Percentiles rank a stretch among this genome's conserved stretches.
Evolutionary conservation across 2,329 filamentous ascomycete species (phyloP).

Genomic region (Pseudonectria foliicola): DNA sequence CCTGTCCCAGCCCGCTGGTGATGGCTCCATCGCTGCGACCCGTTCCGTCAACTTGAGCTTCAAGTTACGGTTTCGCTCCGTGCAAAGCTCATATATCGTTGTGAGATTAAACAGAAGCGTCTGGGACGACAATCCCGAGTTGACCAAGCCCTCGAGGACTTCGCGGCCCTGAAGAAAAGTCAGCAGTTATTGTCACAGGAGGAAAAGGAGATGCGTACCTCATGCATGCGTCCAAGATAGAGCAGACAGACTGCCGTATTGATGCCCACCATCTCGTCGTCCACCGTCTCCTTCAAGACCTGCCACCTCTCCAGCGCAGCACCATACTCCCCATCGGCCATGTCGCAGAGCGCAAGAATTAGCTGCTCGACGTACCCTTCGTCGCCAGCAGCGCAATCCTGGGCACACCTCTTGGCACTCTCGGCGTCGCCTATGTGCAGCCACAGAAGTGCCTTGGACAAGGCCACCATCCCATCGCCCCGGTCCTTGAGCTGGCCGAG

Average conservation of each 20-base stretch:
- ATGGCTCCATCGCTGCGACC: constrained; percentile 53
- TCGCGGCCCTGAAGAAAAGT: constrained; percentile 47
- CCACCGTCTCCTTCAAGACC: constrained; percentile 32
- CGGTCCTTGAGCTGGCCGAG: constrained; percentile 50
- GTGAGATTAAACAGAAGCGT: constrained; percentile 82
- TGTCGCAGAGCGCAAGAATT: constrained; percentile 62
- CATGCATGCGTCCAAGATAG: constrained; percentile 69
- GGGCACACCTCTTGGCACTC: constrained; percentile 53
- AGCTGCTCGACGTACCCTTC: constrained; percentile 36
- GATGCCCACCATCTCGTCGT: constrained; percentile 66
- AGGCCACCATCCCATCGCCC: constrained; percentile 33
- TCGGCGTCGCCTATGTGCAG: constrained; percentile 71
- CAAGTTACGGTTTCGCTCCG: constrained; percentile 61
- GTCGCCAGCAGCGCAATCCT: constrained; percentile 15
- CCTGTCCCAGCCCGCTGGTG: constrained; percentile 60
- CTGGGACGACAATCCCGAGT: constrained; percentile 60
- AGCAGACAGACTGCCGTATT: constrained; percentile 80
- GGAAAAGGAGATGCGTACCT: constrained; percentile 40
- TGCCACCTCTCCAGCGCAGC: constrained; percentile 58
- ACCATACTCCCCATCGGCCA: constrained; percentile 70
- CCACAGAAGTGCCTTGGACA: constrained; percentile 60
- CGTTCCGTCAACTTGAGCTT: constrained; percentile 67
- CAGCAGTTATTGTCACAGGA: constrained; percentile 2
- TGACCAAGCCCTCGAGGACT: constrained; percentile 60
- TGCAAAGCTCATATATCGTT: constrained; percentile 88